phyloP scores from a whole-genome alignment of 306 rosid species.

The Cucurbita moschata region DNA sequence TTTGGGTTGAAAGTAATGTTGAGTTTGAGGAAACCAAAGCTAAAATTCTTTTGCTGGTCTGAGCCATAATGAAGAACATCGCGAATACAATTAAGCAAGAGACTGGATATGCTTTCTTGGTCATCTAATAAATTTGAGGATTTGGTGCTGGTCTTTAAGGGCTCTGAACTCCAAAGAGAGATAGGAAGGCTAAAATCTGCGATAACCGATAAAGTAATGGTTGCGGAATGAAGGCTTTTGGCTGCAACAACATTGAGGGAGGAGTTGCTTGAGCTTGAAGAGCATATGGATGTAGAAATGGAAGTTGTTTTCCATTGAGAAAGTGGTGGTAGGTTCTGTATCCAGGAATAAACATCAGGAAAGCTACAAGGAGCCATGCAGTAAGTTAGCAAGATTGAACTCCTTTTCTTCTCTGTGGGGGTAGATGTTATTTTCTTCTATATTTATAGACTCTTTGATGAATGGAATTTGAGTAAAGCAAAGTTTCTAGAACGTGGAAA shows the following conservation, averaged over 20 bases:
- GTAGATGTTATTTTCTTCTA: neutral
- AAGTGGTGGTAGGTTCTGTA: conserved; percentile 61
- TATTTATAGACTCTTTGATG: conserved; percentile 13
- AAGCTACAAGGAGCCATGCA: conserved; percentile 41
- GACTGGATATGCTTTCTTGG: conserved; percentile 27
- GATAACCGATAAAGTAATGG: conserved; percentile 29
- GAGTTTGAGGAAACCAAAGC: conserved; percentile 33
- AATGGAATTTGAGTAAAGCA: conserved; percentile 7
- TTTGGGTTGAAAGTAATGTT: conserved; percentile 23
- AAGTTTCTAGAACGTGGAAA: conserved; percentile 25
- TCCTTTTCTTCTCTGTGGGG: neutral
- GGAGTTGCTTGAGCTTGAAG: conserved; percentile 46
- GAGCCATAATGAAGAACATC: conserved; percentile 71
- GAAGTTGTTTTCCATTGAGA: conserved; percentile 49
- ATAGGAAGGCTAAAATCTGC: conserved; percentile 57
- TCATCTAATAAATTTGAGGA: conserved; percentile 16
- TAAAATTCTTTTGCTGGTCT: conserved; percentile 22
- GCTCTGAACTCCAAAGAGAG: conserved; percentile 71
- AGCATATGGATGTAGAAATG: conserved; percentile 31
- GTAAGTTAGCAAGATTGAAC: neutral
- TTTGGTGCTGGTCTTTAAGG: conserved; percentile 28
- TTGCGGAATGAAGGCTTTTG: conserved; percentile 26
- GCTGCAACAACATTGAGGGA: conserved; percentile 53
- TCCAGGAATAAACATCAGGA: conserved; percentile 61
- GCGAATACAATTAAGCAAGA: conserved; percentile 45